Evolutionary conservation across 2,329 filamentous ascomycete species (phyloP).

Genomic region (Penicillium concentricum): DNA sequence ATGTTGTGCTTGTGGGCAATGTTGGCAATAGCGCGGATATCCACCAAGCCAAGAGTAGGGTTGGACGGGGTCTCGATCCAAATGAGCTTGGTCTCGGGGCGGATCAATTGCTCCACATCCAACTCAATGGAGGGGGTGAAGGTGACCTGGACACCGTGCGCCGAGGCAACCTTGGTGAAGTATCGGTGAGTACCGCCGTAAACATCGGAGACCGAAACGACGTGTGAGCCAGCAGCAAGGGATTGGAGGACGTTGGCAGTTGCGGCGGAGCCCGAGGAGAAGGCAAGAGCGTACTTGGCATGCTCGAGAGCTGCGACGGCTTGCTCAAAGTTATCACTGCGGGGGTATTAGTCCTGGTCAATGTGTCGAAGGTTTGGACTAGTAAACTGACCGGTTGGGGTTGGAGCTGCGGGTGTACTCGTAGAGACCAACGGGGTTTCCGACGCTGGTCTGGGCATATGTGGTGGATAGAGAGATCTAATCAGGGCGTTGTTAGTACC

Average conservation of each 20-base stretch:
- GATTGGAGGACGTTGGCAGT: constrained; percentile 93
- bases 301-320: constrained; percentile 91
- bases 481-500: constrained; percentile 8
- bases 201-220: constrained; percentile 94
- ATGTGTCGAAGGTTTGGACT: background rate
- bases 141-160: constrained; percentile 90
- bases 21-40: constrained; percentile 81
- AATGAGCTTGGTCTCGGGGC: constrained; percentile 83
- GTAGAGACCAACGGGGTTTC: constrained; percentile 80
- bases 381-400: constrained; percentile 67
- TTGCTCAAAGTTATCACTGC: constrained; percentile 82
- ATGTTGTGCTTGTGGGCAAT: constrained; percentile 85
- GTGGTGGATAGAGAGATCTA: constrained; percentile 93
- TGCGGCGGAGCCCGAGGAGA: constrained; percentile 89
- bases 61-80: constrained; percentile 98
- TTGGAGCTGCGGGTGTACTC: constrained; percentile 95
- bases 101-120: constrained; percentile 81
- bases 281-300: constrained; percentile 88
- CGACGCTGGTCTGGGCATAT: constrained; percentile 86
- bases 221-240: constrained; percentile 84
- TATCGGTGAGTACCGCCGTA: constrained; percentile 98
- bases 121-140: constrained; percentile 92
- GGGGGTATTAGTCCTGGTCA: constrained; percentile 6
- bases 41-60: constrained; percentile 87
- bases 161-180: constrained; percentile 95